Evolutionary conservation across 257 asterid genomes (phyloP), one percentile per base, ranked within the genome.

Genomic region (Solanum medicagineum): DNA sequence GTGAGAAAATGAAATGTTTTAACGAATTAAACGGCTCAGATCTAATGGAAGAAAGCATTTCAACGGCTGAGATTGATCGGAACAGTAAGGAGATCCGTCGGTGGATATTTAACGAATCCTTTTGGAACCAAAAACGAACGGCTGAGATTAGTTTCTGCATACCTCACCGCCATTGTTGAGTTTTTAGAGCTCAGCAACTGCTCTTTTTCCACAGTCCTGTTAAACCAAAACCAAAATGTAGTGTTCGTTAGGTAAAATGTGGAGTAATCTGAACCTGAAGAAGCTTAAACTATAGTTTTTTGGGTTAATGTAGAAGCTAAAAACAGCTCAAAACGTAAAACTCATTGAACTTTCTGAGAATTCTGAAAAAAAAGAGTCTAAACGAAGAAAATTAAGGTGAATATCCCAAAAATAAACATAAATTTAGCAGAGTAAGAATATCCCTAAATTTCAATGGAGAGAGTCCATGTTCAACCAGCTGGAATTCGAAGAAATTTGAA

Each of bases 111-210:
- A 87, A 79, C 77, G 86, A 81, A 36, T 53, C 53, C 62, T 19
- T 68, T 20, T 74, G 79, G 49, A 60, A 22, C 83, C 83, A 86
- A 89, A 87, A 84, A 55, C 15, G 2, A 16, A 88, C 90, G 92
- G 93, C 80, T 57, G 83, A 86, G 91, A 89, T 87, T 81, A 32
- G 15, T 53, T 42, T 60, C 83, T 32, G 80, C 87, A 90, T 90
- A 95, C 98, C 90, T 90, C 36, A 85, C 88, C 86, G 93, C 93
- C 98, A 93, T 92, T 91, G 98, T 93, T 91, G 96, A 89, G 94
- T 95, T 94, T 68, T 86, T 63, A 8, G 94, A 91, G 91, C 91
- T 93, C 94, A 88, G 91, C 86, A 92, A 81, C 86, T 89, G 85
- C 89, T 86, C 85, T 84, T 87, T 89, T 90, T 90, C 93, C 81